Evolutionary conservation across 2,329 filamentous ascomycete genomes (phyloP), one percentile per base, ranked within the genome.

Genomic region (Didymella lethalis): DNA sequence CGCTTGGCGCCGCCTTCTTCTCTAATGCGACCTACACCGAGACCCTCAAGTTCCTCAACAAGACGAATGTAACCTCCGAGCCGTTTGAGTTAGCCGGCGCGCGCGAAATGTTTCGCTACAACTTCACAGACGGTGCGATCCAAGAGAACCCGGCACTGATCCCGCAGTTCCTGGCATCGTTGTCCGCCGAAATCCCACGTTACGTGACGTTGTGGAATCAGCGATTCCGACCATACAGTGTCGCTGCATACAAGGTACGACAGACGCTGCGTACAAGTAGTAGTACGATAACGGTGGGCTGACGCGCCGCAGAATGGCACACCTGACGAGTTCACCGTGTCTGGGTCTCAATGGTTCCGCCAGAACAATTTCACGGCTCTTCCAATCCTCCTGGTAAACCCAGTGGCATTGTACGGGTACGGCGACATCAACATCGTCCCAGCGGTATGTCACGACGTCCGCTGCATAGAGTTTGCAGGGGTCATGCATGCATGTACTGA

Each of bases 1-100:
- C 75, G 28, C 71, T 77, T 57, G 75, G 75, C 59, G 75, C 75
- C 26, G 74, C 74, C 57, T 77, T 77, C 66, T 74, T 74, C 64
- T 77, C 75, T n/a, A 77, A 76, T 59, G 73, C 64, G 48, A 66
- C 69, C 36, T 77, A 76, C 50, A 59, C 72, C 8, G 71, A 77
- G 54, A 77, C 75, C 5, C 48, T 77, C 18, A 75, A 74, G 59
- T 67, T 77, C 32, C 62, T 77, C 57, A 67, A 75, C 48, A 61
- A 69, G 54, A 70, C 74, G 25, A 68, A 72, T 55, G 74, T 77
- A 7, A 62, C 68, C 5, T 69, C 70, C 28, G 67, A 72, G 49
- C 60, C 70, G 18, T 77, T 76, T 26, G 64, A 65, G 20, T 68
- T 77, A 43, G 70, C 74, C 10, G 74, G 74, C 41, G 64, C 67